Conservation (phyloP, 768 basidiomycete species). For the Lentinula sp. region DNA sequence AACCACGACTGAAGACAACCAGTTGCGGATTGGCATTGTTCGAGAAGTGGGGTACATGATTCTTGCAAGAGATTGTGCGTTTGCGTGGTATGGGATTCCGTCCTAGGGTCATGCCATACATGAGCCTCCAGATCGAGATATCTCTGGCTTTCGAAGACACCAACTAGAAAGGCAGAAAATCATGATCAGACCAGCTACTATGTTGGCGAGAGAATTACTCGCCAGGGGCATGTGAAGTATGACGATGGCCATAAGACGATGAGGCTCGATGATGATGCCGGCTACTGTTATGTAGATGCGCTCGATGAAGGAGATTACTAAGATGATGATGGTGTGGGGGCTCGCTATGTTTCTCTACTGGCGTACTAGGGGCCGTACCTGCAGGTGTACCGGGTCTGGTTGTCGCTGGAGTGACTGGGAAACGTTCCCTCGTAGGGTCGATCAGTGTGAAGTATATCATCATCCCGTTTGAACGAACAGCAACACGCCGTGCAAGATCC, state of each 20-base stretch:
- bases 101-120: slow-evolving; percentile 42
- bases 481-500: slow-evolving; percentile 38
- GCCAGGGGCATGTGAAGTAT: slow-evolving; percentile 5
- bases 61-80: slow-evolving; percentile 39
- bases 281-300: slow-evolving; percentile 19
- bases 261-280: slow-evolving; percentile 24
- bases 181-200: slow-evolving; percentile 11
- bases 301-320: slow-evolving; percentile 12
- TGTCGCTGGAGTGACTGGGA: slow-evolving; percentile 40
- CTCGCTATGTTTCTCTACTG: slow-evolving; percentile 1
- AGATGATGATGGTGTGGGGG: slow-evolving; percentile 3
- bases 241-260: slow-evolving; percentile 9
- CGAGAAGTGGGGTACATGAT: slow-evolving; percentile 51
- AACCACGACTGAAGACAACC: slow-evolving; percentile 46
- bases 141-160: slow-evolving; percentile 66
- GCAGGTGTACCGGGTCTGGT: slow-evolving; percentile 29
- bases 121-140: slow-evolving; percentile 65
- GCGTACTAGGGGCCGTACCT: slow-evolving; percentile 20
- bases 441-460: slow-evolving; percentile 55
- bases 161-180: slow-evolving; percentile 42
- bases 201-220: slow-evolving; percentile 22
- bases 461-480: slow-evolving; percentile 58
- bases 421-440: slow-evolving; percentile 54
- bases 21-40: slow-evolving; percentile 33
- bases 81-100: slow-evolving; percentile 33